Evolutionary conservation across 2,329 filamentous ascomycete genomes (phyloP), one percentile per base, ranked within the genome.

Genomic region (Chaetomium sp.): DNA sequence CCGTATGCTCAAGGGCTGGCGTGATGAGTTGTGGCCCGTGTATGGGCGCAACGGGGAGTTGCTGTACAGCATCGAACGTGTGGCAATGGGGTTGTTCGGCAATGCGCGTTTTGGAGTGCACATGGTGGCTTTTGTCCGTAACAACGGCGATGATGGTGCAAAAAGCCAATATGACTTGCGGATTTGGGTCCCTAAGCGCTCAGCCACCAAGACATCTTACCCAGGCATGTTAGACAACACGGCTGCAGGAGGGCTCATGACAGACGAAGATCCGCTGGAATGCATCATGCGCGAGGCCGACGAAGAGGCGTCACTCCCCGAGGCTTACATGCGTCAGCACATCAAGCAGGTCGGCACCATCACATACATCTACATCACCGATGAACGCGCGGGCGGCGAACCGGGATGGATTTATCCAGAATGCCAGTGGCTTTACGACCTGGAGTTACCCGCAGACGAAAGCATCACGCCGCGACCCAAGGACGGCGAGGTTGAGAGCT

Each of bases 221-320:
- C 86, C 87, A 0, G 81, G 87, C n/a, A 91, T 96, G 80, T 77
- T 99, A 62, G 94, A 99, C 71, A 99, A 97, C 70, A 91, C 91
- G 1, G 94, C 95, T 6, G 94, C 91, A 0, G 81, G 81, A n/a
- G 81, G 90, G 0, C 85, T 97, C 62, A 85, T 87, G 69, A 88
- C 89, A 0, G 87, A 86, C 11, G 91, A 96, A 69, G 79, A 79
- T 27, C 87, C 89, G 0, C 86, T 91, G 49, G 90, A 92, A 67
- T 90, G 87, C 68, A 74, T 96, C 52, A 79, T 96, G 19, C 83
- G 92, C 53, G 94, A 99, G 72, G 86, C 87, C 3, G 85, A 85
- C 61, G 94, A 99, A 72, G 94, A 99, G 69, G 95, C 94, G 1
- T 88, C 85, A 40, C 73, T 99, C 19, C 80, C 88, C 0, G 87